Conservation (phyloP, 1,284 basidiomycete genomes). For the Moniliella sp. region DNA sequence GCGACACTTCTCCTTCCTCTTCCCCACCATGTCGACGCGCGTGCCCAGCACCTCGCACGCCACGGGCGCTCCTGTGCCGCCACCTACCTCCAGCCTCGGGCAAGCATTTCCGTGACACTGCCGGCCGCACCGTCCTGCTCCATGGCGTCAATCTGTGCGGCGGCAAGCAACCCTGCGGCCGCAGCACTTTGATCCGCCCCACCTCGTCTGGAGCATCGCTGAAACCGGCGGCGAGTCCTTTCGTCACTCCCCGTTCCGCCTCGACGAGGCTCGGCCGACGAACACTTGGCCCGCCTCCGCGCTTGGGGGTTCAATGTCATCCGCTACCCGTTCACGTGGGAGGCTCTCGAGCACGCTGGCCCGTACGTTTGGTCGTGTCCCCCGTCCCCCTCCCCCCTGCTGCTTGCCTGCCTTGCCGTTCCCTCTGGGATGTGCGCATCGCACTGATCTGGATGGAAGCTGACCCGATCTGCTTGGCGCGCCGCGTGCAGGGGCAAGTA, state of each 20-base stretch:
- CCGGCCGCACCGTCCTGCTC: conserved; percentile 60
- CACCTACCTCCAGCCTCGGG: conserved; percentile 21
- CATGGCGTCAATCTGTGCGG: conserved; percentile 83
- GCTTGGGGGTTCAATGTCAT: conserved; percentile 88
- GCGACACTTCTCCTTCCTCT: too few species aligned
- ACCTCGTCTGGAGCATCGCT: conserved; percentile 71
- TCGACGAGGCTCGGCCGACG: conserved; percentile 61
- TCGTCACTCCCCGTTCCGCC: conserved; percentile 51
- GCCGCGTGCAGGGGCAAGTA: conserved; percentile 50
- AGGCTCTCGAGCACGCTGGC: conserved; percentile 72
- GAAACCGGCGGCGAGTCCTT: conserved; percentile 55
- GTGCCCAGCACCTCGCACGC: too few species aligned
- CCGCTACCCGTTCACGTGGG: conserved; percentile 84
- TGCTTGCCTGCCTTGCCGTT: too few species aligned
- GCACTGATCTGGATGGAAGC: too few species aligned
- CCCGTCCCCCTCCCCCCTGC: too few species aligned
- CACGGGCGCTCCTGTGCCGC: too few species aligned
- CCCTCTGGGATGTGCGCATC: too few species aligned
- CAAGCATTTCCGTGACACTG: conserved; percentile 57
- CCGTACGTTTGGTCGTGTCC: conserved; percentile 48
- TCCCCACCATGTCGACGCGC: too few species aligned
- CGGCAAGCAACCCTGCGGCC: conserved; percentile 56
- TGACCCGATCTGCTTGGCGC: conserved; percentile 1
- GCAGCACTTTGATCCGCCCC: conserved; percentile 40
- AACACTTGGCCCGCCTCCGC: conserved; percentile 61